Percentiles rank a stretch among this genome's conserved stretches.
These are phyloP conservation scores for Ceratocystis albifundus DNA, from an alignment of 2,329 filamentous ascomycete species.

Conservation along the genomic window DNA sequence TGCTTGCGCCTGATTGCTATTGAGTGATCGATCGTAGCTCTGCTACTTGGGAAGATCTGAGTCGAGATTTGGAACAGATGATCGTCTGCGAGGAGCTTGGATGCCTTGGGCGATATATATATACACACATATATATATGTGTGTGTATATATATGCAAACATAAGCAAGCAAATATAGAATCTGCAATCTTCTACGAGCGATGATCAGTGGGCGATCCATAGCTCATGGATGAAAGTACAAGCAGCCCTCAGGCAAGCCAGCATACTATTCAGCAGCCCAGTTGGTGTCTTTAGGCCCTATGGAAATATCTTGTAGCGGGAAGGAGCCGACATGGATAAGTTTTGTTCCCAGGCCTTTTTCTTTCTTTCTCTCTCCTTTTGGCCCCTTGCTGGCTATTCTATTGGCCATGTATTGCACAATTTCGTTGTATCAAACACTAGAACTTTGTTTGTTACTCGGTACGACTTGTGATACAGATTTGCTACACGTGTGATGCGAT, in stretches of 20 bases:
- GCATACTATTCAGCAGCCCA: not conserved
- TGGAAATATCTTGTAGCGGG: conserved; percentile 3
- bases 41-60: not conserved
- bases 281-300: not conserved
- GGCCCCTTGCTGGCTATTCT: too few relatives aligned
- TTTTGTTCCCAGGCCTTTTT: conserved; percentile 7
- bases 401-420: not conserved
- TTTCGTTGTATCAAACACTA: not conserved
- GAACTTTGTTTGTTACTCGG: not conserved
- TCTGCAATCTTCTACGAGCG: not conserved
- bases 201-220: not conserved
- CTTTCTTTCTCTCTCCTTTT: too few relatives aligned
- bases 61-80: not conserved
- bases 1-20: not conserved
- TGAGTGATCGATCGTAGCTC: not conserved
- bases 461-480: not conserved
- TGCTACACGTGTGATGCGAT: not conserved
- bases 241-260: not conserved
- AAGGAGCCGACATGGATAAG: conserved; percentile 10
- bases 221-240: not conserved
- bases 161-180: not conserved
- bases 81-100: not conserved
- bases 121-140: too few relatives aligned
- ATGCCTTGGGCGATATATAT: not conserved
- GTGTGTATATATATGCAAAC: not conserved